Evolutionary conservation across 2,329 filamentous ascomycete species (phyloP), one percentile per base, ranked within the genome.

Genomic region (Cordyceps javanica): DNA sequence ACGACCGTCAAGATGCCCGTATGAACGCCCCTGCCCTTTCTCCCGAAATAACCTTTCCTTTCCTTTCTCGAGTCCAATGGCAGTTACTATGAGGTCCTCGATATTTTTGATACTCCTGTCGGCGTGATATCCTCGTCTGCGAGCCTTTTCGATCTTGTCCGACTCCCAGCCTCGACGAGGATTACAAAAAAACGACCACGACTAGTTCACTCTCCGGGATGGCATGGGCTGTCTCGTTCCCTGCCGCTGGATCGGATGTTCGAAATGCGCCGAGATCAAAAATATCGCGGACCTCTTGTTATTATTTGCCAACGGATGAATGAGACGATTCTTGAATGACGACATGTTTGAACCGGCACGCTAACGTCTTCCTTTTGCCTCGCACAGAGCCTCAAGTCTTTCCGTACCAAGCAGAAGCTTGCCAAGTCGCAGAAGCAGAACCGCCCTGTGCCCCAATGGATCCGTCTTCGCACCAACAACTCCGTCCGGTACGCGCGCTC

Each of bases 381-480:
- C 55, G n/a, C n/a, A 75, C 77, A 97, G 93, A 93, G 89, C 88
- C 91, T 99, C 85, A 99, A 99, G 89, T 90, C 92, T 77, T 99
- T 99, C 91, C 90, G 92, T 79, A 97, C 92, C 82, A 99, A 99
- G 92, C 89, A 95, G 82, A 99, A 99, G 94, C 91, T 99, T 83
- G 94, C 94, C 77, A 97, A 93, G 86, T 94, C 94, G 77, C 93
- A 97, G 86, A 97, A 96, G 88, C 93, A 97, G 86, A 99, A 99
- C 89, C 89, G 94, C 78, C 94, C 94, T 71, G 97, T 99, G 77
- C 94, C 94, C 68, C 94, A 99, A 86, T 99, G 94, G 94, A 97
- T 99, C 78, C 89, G 94, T 77, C 87, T 99, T 75, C 89, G 93
- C 78, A 97, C 94, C 73, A 89, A 87, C 80, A 99, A 99, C 88